Evolutionary conservation across 1,139 yeast genomes (phyloP).

Genomic region (Sugiyamaella novakii): DNA sequence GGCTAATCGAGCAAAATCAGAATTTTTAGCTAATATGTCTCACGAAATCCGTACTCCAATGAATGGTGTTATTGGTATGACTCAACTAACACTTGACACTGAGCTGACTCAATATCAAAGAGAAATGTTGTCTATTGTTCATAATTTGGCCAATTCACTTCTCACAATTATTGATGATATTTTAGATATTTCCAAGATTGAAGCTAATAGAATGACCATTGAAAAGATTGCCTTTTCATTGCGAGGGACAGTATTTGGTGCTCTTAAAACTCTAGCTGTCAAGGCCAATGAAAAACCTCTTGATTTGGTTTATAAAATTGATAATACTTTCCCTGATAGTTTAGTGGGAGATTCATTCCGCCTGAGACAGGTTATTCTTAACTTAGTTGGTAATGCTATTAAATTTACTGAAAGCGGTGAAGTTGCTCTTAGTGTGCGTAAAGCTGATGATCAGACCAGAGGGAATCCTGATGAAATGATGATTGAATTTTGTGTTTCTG

Average conservation of each 20-base stretch:
- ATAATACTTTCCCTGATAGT: slow-evolving; percentile 82
- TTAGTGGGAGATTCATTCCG: slow-evolving; percentile 86
- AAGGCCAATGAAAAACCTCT: slow-evolving; percentile 84
- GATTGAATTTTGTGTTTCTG: slow-evolving; percentile 82
- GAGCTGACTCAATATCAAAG: slow-evolving; percentile 86
- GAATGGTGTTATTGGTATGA: slow-evolving; percentile 93
- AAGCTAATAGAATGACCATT: slow-evolving; percentile 89
- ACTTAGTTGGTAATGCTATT: slow-evolving; percentile 84
- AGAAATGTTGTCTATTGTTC: slow-evolving; percentile 86
- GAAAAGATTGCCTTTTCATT: slow-evolving; percentile 84
- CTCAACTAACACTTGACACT: slow-evolving; percentile 82
- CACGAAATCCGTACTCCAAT: slow-evolving; percentile 91
- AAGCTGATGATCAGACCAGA: slow-evolving; percentile 43
- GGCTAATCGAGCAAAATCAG: slow-evolving; percentile 89
- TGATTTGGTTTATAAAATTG: slow-evolving; percentile 78
- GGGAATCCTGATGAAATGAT: slow-evolving; percentile 59
- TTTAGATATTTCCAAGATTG: slow-evolving; percentile 87
- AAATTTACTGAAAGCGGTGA: slow-evolving; percentile 82
- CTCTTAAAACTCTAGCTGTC: slow-evolving; percentile 81
- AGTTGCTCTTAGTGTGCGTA: slow-evolving; percentile 52
- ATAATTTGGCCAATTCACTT: slow-evolving; percentile 78
- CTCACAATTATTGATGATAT: slow-evolving; percentile 86
- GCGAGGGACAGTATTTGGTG: slow-evolving; percentile 86
- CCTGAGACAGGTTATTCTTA: slow-evolving; percentile 78
- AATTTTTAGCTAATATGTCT: slow-evolving; percentile 86